Percentiles rank a stretch among this genome's conserved stretches.
phyloP scores from a whole-genome alignment of 2,329 filamentous ascomycete species.

The Alternaria ethzedia region DNA sequence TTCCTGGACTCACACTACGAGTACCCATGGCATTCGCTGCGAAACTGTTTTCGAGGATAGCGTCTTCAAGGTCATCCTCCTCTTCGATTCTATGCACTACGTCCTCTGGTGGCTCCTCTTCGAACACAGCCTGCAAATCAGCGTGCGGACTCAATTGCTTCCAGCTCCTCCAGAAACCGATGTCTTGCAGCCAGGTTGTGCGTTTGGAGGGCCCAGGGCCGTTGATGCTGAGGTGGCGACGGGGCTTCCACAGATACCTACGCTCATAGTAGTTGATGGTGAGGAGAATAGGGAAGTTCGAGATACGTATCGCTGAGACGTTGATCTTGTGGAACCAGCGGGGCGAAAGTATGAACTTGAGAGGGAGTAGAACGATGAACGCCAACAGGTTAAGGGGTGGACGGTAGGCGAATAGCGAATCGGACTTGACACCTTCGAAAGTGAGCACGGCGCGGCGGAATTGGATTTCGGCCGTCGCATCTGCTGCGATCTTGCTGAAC shows the following conservation, averaged over 20 bases:
- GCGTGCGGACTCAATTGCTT: constrained; percentile 72
- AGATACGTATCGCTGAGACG: constrained; percentile 73
- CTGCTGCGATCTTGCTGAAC: constrained; percentile 77
- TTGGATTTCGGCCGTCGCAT: constrained; percentile 82
- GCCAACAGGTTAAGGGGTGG: constrained; percentile 85
- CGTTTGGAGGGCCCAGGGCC: constrained; percentile 48
- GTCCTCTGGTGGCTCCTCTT: constrained; percentile 69
- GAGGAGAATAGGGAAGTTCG: constrained; percentile 78
- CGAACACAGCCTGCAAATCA: constrained; percentile 75
- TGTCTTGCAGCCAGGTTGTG: constrained; percentile 55
- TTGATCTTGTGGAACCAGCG: constrained; percentile 93
- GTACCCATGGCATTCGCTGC: constrained; percentile 22
- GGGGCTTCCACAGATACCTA: constrained; percentile 68
- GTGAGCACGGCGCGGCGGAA: constrained; percentile 82
- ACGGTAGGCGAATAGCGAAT: constrained; percentile 81
- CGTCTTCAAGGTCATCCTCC: constrained; percentile 56
- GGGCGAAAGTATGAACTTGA: constrained; percentile 78
- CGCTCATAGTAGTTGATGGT: constrained; percentile 75
- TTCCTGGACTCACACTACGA: constrained; percentile 42
- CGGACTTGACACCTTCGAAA: constrained; percentile 83
- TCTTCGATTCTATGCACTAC: constrained; percentile 57
- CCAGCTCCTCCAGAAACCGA: constrained; percentile 62
- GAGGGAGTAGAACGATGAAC: constrained; percentile 73
- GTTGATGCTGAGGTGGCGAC: constrained; percentile 31
- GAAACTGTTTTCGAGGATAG: constrained; percentile 52